These are phyloP conservation scores for Cordyceps pruinosa DNA, from an alignment of 2,329 filamentous ascomycete species.

Conservation along the genomic window DNA sequence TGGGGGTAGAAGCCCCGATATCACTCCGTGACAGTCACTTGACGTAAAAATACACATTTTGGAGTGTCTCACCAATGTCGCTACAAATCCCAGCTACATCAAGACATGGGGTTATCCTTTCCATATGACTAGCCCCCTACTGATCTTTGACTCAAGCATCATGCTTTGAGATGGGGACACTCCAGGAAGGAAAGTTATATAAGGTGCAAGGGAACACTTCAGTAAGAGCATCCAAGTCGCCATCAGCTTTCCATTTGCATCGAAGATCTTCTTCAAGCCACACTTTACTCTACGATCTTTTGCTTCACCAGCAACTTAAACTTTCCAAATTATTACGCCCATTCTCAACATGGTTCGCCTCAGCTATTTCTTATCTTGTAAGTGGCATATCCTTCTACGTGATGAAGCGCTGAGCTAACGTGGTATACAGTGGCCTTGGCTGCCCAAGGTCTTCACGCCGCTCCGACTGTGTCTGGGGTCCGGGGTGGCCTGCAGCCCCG, in stretches of 20 bases:
- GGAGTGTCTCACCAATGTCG: neutral
- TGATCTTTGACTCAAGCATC: neutral
- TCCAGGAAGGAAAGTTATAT: neutral
- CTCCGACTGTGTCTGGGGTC: neutral
- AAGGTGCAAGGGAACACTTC: neutral
- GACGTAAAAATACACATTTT: neutral
- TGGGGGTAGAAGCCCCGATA: neutral
- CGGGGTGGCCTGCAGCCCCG: neutral
- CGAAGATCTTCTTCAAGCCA: neutral
- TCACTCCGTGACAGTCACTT: neutral
- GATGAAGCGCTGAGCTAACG: neutral
- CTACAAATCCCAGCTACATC: neutral
- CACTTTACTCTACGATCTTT: neutral
- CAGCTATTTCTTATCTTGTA: neutral
- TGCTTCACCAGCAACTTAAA: neutral
- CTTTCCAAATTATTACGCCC: neutral
- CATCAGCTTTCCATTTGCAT: neutral
- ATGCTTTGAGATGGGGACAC: neutral
- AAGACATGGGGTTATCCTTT: neutral
- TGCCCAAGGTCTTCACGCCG: neutral
- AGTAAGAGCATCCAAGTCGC: neutral
- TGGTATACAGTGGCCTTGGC: neutral
- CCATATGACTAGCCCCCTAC: neutral
- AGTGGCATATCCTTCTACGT: neutral
- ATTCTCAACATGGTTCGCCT: neutral